These are phyloP conservation scores for Fusarium floridanum DNA, from an alignment of 2,329 filamentous ascomycete species.

Conservation along the genomic window DNA sequence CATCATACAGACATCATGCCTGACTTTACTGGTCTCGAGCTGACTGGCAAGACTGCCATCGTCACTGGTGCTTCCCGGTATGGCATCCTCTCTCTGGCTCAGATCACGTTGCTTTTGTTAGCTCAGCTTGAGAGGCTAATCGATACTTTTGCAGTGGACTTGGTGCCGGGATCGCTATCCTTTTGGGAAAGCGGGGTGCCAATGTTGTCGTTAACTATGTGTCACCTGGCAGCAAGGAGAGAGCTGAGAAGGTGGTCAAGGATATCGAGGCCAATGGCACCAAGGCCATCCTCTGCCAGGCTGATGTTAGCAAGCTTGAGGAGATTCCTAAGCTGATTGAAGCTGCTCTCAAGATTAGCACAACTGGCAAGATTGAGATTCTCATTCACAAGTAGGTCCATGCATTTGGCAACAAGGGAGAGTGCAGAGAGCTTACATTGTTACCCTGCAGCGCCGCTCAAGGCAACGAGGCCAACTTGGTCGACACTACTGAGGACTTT, in stretches of 20 bases:
- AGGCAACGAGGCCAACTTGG: conserved; percentile 36
- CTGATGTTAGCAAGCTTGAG: conserved; percentile 32
- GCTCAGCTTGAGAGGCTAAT: neutral
- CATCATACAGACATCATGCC: neutral
- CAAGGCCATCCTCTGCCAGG: conserved; percentile 35
- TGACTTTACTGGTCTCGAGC: conserved; percentile 39
- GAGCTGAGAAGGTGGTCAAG: conserved; percentile 35
- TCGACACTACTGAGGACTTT: conserved; percentile 28
- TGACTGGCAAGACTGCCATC: conserved; percentile 44
- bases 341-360: conserved; percentile 35
- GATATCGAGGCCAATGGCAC: conserved; percentile 31
- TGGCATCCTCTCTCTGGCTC: neutral
- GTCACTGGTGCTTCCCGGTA: conserved; percentile 42
- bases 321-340: conserved; percentile 38
- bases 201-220: conserved; percentile 42
- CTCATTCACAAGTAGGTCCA: conserved; percentile 40
- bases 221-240: conserved; percentile 25
- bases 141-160: conserved; percentile 26
- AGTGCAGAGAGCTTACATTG: neutral
- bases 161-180: conserved; percentile 35
- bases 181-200: conserved; percentile 34
- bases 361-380: conserved; percentile 44
- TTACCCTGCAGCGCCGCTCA: conserved; percentile 16
- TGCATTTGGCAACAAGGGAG: neutral
- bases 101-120: neutral